Base-by-base conservation (phyloP, 2,329 filamentous ascomycete species). In the Alternaria incomplexa region DNA sequence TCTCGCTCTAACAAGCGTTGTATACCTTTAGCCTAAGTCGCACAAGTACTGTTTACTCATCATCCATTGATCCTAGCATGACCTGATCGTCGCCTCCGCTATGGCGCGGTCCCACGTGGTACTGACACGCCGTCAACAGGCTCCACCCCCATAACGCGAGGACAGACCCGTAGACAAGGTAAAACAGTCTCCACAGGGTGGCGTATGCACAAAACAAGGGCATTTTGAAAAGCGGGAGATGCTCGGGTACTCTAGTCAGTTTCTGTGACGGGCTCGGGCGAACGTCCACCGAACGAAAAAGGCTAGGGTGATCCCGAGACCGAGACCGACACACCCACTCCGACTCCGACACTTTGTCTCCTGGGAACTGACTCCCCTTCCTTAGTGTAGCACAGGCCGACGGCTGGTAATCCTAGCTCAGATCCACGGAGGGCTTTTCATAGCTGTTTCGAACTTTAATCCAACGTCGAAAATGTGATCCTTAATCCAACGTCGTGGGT, bases 131-230 rank as follows among this genome's bases (percentile, higher is more conserved):
- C 25, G 36, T 47, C 36, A 26, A 40, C 36, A 26, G 36, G 40
- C 58, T 51, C 58, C 53, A 52, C 58, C 32, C 54, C 26, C 36
- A 57, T 20, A 43, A 28, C 40, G 36, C 53, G 47, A 23, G 40
- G 53, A 32, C 26, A 17, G 30, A 56, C n/a, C 51, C 30, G 22
- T 40, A 20, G 17, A 44, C 45, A 47, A 50, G 53, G 58, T 55
- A 43, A 44, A 32, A 58, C 54, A 48, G 55, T 51, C 46, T 46
- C 22, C 58, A 44, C 45, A 46, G 23, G 23, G 58, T 61, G 58
- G 58, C 58, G 52, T 50, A 48, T 22, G 58, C 54, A 57, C 36
- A 56, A 50, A 46, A 30, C 32, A 52, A 57, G 58, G 46, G 58
- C 45, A 44, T 40, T 60, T 10, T 40, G 30, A 25, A 60, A 54